Conservation (phyloP, 106 monocot species). For the Posidonia australis region DNA sequence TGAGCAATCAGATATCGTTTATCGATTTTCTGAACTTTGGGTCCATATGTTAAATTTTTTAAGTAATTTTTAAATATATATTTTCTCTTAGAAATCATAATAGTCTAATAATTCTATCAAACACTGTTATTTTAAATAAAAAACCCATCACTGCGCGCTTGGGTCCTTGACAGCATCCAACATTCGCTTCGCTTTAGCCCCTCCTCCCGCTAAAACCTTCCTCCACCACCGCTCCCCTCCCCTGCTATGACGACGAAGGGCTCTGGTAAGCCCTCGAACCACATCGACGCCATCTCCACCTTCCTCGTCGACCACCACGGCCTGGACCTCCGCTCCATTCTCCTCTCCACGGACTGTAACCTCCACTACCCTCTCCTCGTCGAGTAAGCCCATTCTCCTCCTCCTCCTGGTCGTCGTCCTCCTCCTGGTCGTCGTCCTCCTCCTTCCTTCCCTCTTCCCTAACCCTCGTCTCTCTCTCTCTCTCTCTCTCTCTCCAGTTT, state of each 20-base stretch:
- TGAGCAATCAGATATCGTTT: no score
- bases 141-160: no score
- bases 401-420: no score
- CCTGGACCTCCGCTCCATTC: slow-evolving; percentile 50
- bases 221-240: neutral
- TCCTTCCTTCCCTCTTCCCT: neutral
- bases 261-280: neutral
- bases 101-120: no score
- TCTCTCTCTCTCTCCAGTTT: slow-evolving; percentile 34
- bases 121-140: no score
- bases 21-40: no score
- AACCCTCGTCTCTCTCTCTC: neutral
- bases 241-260: neutral
- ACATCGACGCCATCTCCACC: slow-evolving; percentile 25
- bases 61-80: no score
- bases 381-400: slow-evolving; percentile 23
- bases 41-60: no score
- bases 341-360: slow-evolving; percentile 42
- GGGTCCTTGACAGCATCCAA: no score
- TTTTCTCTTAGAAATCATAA: no score
- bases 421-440: no score
- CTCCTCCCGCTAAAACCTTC: slow-evolving; percentile 1
- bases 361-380: slow-evolving; percentile 65
- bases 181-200: no score
- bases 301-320: slow-evolving; percentile 58